phyloP scores from a whole-genome alignment of 2,329 filamentous ascomycete species.

The Lomentospora prolificans region DNA sequence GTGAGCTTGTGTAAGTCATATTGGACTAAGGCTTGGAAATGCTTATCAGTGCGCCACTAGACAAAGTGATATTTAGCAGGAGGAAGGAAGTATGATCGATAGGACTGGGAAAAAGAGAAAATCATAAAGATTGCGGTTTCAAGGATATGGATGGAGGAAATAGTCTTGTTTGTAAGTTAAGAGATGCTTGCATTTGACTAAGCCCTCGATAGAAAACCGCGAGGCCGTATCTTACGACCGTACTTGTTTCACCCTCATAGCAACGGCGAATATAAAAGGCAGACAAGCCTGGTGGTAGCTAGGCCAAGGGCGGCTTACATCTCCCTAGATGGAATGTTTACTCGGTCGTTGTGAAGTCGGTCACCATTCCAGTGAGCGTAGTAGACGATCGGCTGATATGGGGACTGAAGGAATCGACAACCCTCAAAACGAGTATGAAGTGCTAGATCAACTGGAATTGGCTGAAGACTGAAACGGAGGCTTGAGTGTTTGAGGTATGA shows the following conservation, averaged over 20 bases:
- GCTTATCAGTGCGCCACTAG: neutral
- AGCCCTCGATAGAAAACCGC: neutral
- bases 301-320: neutral
- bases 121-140: constrained; percentile 3
- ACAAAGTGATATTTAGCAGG: neutral
- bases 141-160: neutral
- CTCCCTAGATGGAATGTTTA: neutral
- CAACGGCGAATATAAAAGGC: neutral
- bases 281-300: neutral
- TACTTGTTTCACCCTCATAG: neutral
- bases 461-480: too few relatives aligned
- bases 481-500: too few relatives aligned
- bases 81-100: neutral
- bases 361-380: too few relatives aligned
- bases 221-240: neutral
- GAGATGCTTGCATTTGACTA: neutral
- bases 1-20: constrained; percentile 4
- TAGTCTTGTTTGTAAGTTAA: neutral
- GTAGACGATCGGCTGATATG: too few relatives aligned
- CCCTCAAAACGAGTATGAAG: too few relatives aligned
- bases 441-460: too few relatives aligned
- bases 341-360: neutral
- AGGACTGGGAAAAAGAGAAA: neutral
- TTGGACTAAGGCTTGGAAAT: neutral
- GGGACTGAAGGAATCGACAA: too few relatives aligned